Conservation (phyloP, 2,329 filamentous ascomycete genomes). For the Venturia carpophila region DNA sequence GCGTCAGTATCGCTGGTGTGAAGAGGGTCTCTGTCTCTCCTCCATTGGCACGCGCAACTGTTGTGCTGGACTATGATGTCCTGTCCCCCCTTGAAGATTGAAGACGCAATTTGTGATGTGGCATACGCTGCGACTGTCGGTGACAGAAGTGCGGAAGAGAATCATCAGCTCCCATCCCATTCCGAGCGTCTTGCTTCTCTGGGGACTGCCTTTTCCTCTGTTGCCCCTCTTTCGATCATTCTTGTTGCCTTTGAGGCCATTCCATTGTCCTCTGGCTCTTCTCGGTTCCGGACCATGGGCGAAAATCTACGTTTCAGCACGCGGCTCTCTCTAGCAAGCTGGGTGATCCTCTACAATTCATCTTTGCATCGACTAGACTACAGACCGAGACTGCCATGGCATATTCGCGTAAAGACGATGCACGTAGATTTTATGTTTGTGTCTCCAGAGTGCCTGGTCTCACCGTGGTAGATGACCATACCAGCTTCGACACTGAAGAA, state of each 20-base stretch:
- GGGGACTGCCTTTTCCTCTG: neutral
- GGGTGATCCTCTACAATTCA: neutral
- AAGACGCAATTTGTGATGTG: neutral
- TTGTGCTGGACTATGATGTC: neutral
- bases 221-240: neutral
- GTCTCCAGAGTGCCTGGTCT: neutral
- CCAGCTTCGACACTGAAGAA: constrained; percentile 6
- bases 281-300: too few relatives aligned
- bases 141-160: neutral
- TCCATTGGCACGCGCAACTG: neutral
- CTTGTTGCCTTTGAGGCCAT: neutral
- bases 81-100: neutral
- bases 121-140: constrained; percentile 1
- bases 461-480: neutral
- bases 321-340: too few relatives aligned
- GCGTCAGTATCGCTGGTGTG: constrained; percentile 6
- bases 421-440: neutral
- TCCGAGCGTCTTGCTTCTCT: neutral
- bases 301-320: too few relatives aligned
- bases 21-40: constrained; percentile 4
- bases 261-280: too few relatives aligned
- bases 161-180: too few relatives aligned
- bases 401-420: neutral
- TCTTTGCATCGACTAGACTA: constrained; percentile 10
- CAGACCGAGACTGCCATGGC: constrained; percentile 3